These are phyloP conservation scores for Verticillium nubilum DNA, from an alignment of 2,329 filamentous ascomycete species.

Conservation along the genomic window DNA sequence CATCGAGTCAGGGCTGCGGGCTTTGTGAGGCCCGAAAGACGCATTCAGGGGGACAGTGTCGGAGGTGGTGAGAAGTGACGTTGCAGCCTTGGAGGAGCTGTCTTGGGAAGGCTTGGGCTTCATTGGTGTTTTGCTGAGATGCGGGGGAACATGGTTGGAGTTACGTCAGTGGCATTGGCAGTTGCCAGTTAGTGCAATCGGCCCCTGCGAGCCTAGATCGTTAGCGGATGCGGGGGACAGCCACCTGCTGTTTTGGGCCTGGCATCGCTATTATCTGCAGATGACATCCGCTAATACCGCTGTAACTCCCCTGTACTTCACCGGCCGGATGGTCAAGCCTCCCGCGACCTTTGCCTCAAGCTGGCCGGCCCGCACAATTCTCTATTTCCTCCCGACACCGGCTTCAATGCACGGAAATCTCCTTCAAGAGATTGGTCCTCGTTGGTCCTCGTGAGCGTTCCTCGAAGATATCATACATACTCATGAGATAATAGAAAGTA, in stretches of 20 bases:
- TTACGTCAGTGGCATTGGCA: not conserved
- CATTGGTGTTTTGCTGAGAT: not conserved
- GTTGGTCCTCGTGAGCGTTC: not conserved
- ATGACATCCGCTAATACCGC: not conserved
- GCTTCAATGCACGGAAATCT: not conserved
- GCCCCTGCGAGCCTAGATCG: not conserved
- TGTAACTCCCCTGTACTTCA: not conserved
- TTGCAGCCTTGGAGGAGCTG: not conserved
- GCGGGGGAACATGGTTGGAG: not conserved
- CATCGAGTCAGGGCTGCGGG: not conserved
- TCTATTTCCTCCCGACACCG: not conserved
- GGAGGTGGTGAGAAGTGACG: not conserved
- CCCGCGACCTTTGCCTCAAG: not conserved
- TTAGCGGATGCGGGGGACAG: not conserved
- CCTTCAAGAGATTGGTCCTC: no score
- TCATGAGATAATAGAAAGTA: not conserved
- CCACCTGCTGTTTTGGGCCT: not conserved
- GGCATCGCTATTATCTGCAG: not conserved
- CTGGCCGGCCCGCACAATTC: not conserved
- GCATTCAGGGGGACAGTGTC: not conserved
- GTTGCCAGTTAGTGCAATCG: not conserved
- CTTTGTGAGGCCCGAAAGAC: not conserved
- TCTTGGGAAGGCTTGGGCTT: not conserved
- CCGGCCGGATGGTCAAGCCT: not conserved
- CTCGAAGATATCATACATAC: not conserved